Evolutionary conservation across 1,284 basidiomycete genomes (phyloP).

Genomic region (Porogramme epimiltina): DNA sequence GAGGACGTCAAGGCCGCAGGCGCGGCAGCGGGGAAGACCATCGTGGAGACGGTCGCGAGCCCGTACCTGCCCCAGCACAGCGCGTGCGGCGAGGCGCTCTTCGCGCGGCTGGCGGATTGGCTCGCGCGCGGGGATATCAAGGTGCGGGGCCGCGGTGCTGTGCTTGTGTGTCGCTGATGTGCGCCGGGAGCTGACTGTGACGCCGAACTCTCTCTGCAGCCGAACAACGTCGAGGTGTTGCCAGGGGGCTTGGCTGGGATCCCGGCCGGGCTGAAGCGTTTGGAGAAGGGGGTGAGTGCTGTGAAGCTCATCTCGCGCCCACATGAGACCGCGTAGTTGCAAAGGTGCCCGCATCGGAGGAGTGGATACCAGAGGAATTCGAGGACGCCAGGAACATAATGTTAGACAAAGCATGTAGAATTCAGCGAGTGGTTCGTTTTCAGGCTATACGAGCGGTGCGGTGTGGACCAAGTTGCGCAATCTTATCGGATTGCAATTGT

Average conservation of each 20-base stretch:
- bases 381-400: no score
- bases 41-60: neutral
- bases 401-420: no score
- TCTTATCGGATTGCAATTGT: no score
- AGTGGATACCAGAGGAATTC: no score
- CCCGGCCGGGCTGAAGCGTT: conserved; percentile 40
- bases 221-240: conserved; percentile 41
- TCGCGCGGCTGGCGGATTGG: conserved; percentile 3
- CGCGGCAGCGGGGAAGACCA: conserved; percentile 18
- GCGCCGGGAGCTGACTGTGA: no score
- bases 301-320: conserved; percentile 52
- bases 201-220: conserved; percentile 10
- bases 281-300: conserved; percentile 47
- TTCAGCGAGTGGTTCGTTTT: no score
- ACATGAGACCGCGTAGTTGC: no score
- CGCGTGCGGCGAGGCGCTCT: conserved; percentile 2
- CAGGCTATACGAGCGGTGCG: no score
- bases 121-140: conserved; percentile 6
- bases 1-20: neutral
- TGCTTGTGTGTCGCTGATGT: neutral
- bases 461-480: no score
- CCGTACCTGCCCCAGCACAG: neutral
- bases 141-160: no score
- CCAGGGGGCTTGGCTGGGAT: conserved; percentile 49
- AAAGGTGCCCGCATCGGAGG: no score